Percentiles rank a stretch among this genome's conserved stretches.
Evolutionary conservation across 1,139 yeast species (phyloP).

Genomic region (Yamadazyma kanchanaburiensis): DNA sequence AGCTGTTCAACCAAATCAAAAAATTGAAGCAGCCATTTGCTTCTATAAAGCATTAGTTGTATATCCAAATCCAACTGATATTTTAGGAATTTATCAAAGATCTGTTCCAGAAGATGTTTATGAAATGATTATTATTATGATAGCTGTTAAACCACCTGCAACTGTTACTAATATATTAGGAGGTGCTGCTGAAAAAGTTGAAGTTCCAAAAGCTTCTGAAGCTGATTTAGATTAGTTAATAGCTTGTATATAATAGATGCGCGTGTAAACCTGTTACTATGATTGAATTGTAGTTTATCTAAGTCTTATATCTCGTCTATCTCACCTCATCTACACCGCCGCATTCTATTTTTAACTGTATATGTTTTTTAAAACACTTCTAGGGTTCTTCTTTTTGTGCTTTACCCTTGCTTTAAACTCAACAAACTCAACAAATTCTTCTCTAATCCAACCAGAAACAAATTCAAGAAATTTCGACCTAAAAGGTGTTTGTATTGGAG

Average conservation of each 20-base stretch:
- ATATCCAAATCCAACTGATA: slow-evolving; percentile 92
- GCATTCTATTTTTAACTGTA: too few relatives aligned
- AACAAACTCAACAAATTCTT: not conserved
- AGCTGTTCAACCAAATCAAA: slow-evolving; percentile 53
- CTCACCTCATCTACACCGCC: too few relatives aligned
- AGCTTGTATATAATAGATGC: too few relatives aligned
- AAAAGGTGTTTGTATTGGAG: slow-evolving; percentile 86
- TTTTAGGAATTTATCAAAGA: slow-evolving; percentile 85
- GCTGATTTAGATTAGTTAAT: slow-evolving; percentile 35
- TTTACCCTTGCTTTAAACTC: not conserved
- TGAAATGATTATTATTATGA: slow-evolving; percentile 81
- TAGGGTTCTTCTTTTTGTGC: too few relatives aligned
- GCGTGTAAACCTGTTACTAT: too few relatives aligned
- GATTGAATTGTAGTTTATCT: too few relatives aligned
- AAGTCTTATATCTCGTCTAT: too few relatives aligned
- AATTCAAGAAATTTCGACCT: slow-evolving; percentile 11
- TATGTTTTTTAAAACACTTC: too few relatives aligned
- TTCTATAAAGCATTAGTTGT: slow-evolving; percentile 94
- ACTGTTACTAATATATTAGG: slow-evolving; percentile 70
- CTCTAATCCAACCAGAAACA: slow-evolving; percentile 6
- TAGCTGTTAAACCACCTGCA: slow-evolving; percentile 85
- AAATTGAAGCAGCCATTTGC: slow-evolving; percentile 77
- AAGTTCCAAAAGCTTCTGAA: slow-evolving; percentile 19
- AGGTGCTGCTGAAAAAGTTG: slow-evolving; percentile 19
- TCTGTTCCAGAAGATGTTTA: slow-evolving; percentile 78